Evolutionary conservation across 1,139 yeast genomes (phyloP), one percentile per base, ranked within the genome.

Genomic region (Suhomyces kunorum): DNA sequence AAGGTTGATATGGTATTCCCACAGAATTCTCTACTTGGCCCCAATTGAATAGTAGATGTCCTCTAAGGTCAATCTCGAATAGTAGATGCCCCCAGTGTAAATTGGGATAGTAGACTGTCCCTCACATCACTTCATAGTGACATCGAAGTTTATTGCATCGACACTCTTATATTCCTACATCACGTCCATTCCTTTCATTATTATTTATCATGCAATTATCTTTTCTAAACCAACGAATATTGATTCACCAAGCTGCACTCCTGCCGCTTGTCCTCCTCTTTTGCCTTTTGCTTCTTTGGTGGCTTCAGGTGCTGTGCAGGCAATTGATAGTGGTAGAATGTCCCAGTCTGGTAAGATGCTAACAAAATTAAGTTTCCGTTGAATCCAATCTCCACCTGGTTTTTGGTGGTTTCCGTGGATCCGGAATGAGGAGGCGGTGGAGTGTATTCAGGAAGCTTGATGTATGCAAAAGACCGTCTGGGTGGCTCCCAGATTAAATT

Each of bases 401-500:
- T 36, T 30, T 44, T 48, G 8, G 32, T 25, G 4, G 26, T 37
- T 8, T 33, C 43, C 2, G 40, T 31, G 6, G 43, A 38, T 11
- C 43, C 45, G 2, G 36, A 28, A 18, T 42, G 48, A 9, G 39
- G 45, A 9, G 42, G 39, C 6, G 52, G 51, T 5, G 59, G 54
- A 14, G 58, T 53, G 28, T 57, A 50, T 40, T 66, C 74, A 4
- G 72, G 71, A 6, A 72, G 45, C 46, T 61, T 68, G 27, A 71
- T 64, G 41, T 59, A 70, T 14, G 75, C 74, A 57, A 71, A 72
- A 5, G 75, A 69, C 27, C 78, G 49, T 36, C 65, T 53, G 2
- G 78, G 77, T 1, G 76, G 75, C 41, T 68, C 73, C 69, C 74
- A 64, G 11, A 71, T 65, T 38, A 71, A 55, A 47, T 70, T 71